These are phyloP conservation scores for Syncephalastrum racemosum DNA, from an alignment of 371 early-diverging fungal species.

Conservation along the genomic window DNA sequence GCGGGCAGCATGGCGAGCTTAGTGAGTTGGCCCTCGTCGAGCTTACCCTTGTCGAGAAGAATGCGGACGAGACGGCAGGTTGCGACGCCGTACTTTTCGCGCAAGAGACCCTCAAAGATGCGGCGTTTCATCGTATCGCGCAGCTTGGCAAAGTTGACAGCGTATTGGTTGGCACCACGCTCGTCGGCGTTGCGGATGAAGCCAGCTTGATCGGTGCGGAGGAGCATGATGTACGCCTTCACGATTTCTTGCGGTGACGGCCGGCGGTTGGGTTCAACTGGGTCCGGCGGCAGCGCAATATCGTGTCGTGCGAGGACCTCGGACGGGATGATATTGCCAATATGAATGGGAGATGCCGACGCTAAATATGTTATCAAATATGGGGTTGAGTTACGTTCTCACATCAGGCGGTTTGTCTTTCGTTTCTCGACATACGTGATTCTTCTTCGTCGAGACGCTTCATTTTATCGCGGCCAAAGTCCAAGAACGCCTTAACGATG, in stretches of 20 bases:
- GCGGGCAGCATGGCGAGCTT: conserved; percentile 78
- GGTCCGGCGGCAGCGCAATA: conserved; percentile 56
- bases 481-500: conserved; percentile 61
- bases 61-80: conserved; percentile 75
- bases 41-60: conserved; percentile 73
- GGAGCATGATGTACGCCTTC: conserved; percentile 64
- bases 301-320: conserved; percentile 50
- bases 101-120: conserved; percentile 66
- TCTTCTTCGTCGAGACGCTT: conserved; percentile 48
- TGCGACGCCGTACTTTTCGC: conserved; percentile 75
- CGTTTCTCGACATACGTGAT: conserved; percentile 47
- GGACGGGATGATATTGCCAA: conserved; percentile 52
- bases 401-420: neutral
- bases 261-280: conserved; percentile 41
- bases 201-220: conserved; percentile 63
- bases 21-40: conserved; percentile 83
- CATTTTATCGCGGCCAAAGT: conserved; percentile 45
- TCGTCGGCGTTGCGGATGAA: conserved; percentile 73
- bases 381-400: too few species aligned
- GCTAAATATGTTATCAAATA: conserved; percentile 19
- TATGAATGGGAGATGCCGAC: conserved; percentile 55
- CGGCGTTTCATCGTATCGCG: conserved; percentile 59
- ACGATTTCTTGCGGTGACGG: conserved; percentile 50
- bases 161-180: conserved; percentile 73
- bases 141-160: conserved; percentile 62